A percentile compares a stretch with the other conserved stretches of the same genome.
Conservation (phyloP, 371 early-diverging fungal species). For the Mortierella sp. region DNA sequence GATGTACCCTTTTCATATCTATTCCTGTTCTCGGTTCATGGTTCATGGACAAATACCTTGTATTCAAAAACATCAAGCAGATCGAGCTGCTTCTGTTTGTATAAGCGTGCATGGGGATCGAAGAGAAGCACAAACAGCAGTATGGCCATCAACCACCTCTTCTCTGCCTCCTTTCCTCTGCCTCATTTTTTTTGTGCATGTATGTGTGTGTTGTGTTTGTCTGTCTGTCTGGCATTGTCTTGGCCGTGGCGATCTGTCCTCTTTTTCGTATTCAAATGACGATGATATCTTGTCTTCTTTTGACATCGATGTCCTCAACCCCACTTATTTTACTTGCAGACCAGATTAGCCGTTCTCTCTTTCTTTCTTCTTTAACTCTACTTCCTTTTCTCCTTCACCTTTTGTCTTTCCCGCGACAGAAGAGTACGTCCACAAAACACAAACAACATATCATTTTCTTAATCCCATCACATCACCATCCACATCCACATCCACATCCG, state of each 20-base stretch:
- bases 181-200: neutral
- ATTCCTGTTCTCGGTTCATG: neutral
- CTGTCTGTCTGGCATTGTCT: neutral
- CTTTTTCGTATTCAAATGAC: neutral
- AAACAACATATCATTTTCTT: too few relatives aligned
- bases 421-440: neutral
- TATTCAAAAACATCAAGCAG: neutral
- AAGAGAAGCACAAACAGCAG: neutral
- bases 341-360: neutral
- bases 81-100: neutral
- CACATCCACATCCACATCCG: neutral
- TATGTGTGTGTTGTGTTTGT: neutral
- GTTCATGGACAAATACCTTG: too few relatives aligned
- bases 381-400: neutral
- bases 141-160: conserved; percentile 7
- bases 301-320: neutral
- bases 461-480: neutral
- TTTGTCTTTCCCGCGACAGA: neutral
- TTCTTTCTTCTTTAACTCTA: too few relatives aligned
- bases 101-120: neutral
- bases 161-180: neutral
- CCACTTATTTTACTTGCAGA: neutral
- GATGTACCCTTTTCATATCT: too few relatives aligned
- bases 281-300: neutral
- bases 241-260: neutral